Percentiles rank a stretch among this genome's conserved stretches.
Conservation (phyloP, 2,329 filamentous ascomycete genomes). For the Trichophyton schoenleinii region DNA sequence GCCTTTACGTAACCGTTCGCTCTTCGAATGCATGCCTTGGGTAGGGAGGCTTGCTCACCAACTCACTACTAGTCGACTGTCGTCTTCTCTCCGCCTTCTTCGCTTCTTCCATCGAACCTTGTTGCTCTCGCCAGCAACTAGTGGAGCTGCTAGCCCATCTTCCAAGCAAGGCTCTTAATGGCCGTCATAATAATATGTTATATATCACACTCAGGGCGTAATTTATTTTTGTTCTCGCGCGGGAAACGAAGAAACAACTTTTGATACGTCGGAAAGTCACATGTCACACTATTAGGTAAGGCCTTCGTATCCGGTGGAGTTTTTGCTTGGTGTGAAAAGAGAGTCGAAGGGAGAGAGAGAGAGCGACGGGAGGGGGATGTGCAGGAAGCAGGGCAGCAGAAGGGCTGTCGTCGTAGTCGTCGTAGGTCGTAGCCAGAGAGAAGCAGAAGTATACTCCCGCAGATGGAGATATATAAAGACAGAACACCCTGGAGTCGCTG, state of each 20-base stretch:
- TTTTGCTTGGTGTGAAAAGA: no score
- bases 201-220: no score
- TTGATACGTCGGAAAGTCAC: background rate
- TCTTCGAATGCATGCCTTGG: no score
- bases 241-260: background rate
- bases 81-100: background rate
- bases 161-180: no score
- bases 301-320: background rate
- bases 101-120: background rate
- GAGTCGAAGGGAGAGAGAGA: no score
- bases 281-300: background rate
- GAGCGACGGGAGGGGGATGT: no score
- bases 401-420: background rate
- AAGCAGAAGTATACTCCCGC: background rate
- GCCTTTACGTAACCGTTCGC: background rate
- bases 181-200: background rate
- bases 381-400: background rate
- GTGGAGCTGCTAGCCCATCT: no score
- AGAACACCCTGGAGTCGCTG: no score
- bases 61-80: background rate
- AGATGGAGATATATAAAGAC: no score
- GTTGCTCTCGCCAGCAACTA: background rate
- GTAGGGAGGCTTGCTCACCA: no score
- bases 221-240: no score
- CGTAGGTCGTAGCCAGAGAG: background rate